Evolutionary conservation across 768 basidiomycete species (phyloP), one percentile per base, ranked within the genome.

Genomic region (Mycena chlorophos): DNA sequence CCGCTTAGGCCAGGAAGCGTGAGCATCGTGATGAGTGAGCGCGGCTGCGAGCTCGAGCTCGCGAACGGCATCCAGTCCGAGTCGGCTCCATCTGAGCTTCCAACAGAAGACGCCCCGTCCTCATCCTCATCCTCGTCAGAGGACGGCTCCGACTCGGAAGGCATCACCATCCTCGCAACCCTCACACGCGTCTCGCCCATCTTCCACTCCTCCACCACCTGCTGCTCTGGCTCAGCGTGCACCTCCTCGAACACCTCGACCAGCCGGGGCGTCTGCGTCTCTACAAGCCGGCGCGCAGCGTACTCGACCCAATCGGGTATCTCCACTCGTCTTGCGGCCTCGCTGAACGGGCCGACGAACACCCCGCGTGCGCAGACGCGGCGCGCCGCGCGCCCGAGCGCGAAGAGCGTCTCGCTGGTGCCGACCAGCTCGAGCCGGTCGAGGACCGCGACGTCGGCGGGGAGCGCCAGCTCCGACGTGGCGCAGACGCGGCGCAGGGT

Each of bases 341-440:
- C 45, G 26, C 12, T 46, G 45, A 46, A 46, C 22, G 45, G 45
- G 12, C 23, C 23, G 6, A 46, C 13, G 22, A 46, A 46, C 23
- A 13, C 12, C 10, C 45, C 45, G 14, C 45, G 45, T 10, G 20
- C 45, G 22, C 45, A 46, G 20, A 46, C 26, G 8, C 20, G 6
- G 45, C 45, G 45, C 8, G 45, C 45, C 12, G 25, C 20, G 23
- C 25, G 5, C 5, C 6, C 45, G 26, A 46, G 45, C 4, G 8
- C 45, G 20, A 25, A 46, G 12, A 46, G 45, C 8, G 22, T 46
- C 20, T 46, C 45, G 45, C 45, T 46, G 20, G 8, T 46, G 46
- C 22, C 54, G 14, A 47, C 22, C 40, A 61, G 59, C 34, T 51
- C 52, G 55, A 61, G 55, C n/a, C 42, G 55, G 17, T 42, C 23